Evolutionary conservation across 2,329 filamentous ascomycete species (phyloP).

Genomic region (Talaromyces sp.): DNA sequence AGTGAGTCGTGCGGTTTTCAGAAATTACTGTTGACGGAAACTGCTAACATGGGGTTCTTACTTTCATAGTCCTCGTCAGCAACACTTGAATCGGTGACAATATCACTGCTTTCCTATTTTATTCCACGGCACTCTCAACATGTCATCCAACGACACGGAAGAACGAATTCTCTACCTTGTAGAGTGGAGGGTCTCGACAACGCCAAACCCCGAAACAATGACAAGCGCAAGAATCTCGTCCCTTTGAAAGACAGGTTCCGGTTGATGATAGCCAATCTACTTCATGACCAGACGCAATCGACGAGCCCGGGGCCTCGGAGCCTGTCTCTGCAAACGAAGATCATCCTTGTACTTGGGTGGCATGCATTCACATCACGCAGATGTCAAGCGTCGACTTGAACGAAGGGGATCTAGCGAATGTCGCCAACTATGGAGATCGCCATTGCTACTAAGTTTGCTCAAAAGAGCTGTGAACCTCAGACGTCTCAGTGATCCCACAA

Average conservation of each 20-base stretch:
- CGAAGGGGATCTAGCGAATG: background rate
- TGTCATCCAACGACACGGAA: no score
- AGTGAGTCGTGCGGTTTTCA: background rate
- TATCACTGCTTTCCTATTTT: background rate
- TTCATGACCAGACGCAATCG: conserved; percentile 89
- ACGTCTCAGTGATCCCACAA: background rate
- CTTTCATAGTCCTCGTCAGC: background rate
- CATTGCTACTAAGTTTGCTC: background rate
- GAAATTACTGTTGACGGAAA: background rate
- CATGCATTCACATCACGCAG: conserved; percentile 46
- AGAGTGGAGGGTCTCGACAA: background rate
- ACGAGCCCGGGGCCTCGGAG: conserved; percentile 83
- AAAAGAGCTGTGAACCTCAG: background rate
- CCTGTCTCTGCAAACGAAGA: conserved; percentile 74
- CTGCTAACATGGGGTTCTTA: background rate
- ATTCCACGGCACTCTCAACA: no score
- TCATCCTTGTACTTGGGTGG: conserved; percentile 69
- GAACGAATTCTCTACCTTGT: background rate
- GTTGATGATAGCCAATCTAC: conserved; percentile 75
- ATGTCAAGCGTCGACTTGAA: background rate
- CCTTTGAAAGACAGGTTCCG: conserved; percentile 24
- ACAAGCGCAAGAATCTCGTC: background rate
- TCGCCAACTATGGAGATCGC: background rate
- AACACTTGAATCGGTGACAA: background rate
- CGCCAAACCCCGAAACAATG: background rate